phyloP scores from a whole-genome alignment of 139 green algal species.

The Micromonas pusilla region DNA sequence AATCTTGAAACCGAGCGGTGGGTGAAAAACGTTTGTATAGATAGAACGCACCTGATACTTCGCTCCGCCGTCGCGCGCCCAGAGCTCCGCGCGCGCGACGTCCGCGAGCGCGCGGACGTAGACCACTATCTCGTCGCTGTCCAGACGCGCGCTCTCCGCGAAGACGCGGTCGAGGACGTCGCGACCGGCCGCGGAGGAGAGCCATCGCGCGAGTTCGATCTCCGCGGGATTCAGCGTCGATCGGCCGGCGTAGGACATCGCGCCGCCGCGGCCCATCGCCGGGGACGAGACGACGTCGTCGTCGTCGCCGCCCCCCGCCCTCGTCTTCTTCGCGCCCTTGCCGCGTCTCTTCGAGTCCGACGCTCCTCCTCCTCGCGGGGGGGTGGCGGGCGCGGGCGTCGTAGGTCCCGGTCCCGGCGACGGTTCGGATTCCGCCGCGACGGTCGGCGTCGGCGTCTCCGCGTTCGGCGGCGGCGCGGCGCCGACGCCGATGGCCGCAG shows the following conservation, averaged over 20 bases:
- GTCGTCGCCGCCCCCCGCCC: not conserved
- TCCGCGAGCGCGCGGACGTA: conserved; percentile 81
- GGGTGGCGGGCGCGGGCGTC: too few relatives aligned
- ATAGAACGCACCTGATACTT: too few relatives aligned
- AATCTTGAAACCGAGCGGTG: too few relatives aligned
- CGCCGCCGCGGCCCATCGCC: not conserved
- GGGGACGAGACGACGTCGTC: not conserved
- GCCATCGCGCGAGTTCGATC: not conserved
- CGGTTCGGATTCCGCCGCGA: too few relatives aligned
- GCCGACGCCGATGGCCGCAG: not conserved
- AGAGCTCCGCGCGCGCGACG: conserved; percentile 59
- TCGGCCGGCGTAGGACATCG: not conserved
- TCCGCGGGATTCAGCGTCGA: not conserved
- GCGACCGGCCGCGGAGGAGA: not conserved
- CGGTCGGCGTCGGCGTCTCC: not conserved
- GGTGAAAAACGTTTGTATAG: too few relatives aligned
- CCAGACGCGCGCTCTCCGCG: conserved; percentile 50
- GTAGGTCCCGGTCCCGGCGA: too few relatives aligned
- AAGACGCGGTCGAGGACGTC: conserved; percentile 56
- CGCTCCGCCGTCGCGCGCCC: not conserved
- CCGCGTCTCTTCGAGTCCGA: too few relatives aligned
- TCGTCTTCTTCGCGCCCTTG: too few relatives aligned
- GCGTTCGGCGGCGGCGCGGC: not conserved
- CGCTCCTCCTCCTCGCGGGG: too few relatives aligned
- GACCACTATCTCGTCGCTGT: conserved; percentile 78